Evolutionary conservation across 345 rosid species (phyloP).

Genomic region (Raphanus sativus): DNA sequence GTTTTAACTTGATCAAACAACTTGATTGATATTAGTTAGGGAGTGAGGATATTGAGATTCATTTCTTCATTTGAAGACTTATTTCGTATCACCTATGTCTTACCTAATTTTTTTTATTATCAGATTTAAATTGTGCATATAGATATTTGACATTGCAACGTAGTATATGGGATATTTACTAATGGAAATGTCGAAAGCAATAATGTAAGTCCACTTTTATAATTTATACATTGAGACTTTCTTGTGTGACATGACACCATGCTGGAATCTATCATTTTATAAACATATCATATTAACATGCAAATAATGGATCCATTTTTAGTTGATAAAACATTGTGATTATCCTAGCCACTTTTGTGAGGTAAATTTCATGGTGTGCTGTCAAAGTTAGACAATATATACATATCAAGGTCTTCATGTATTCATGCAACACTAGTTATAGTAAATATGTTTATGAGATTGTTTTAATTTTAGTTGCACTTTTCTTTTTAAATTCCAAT

Average conservation of each 20-base stretch:
- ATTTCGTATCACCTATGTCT: constrained; percentile 19
- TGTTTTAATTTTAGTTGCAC: neutral
- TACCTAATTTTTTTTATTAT: neutral
- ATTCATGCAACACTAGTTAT: neutral
- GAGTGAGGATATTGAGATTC: neutral
- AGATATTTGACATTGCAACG: constrained; percentile 11
- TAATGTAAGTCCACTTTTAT: constrained; percentile 25
- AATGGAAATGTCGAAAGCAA: constrained; percentile 29
- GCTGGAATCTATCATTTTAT: constrained; percentile 27
- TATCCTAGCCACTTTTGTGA: neutral
- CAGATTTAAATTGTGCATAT: constrained; percentile 13
- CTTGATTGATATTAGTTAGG: neutral
- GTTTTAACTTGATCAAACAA: neutral
- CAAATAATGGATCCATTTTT: neutral
- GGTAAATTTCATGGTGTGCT: neutral
- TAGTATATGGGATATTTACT: constrained; percentile 1
- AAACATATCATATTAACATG: constrained; percentile 3
- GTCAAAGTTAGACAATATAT: neutral
- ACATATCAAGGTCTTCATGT: neutral
- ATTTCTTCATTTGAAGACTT: constrained; percentile 13
- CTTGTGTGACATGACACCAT: constrained; percentile 11
- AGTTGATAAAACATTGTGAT: neutral
- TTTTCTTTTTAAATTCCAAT: constrained; percentile 5
- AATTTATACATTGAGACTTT: neutral
- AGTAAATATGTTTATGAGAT: neutral